Evolutionary conservation across 257 asterid species (phyloP).

Genomic region (Orobanche coerulescens): DNA sequence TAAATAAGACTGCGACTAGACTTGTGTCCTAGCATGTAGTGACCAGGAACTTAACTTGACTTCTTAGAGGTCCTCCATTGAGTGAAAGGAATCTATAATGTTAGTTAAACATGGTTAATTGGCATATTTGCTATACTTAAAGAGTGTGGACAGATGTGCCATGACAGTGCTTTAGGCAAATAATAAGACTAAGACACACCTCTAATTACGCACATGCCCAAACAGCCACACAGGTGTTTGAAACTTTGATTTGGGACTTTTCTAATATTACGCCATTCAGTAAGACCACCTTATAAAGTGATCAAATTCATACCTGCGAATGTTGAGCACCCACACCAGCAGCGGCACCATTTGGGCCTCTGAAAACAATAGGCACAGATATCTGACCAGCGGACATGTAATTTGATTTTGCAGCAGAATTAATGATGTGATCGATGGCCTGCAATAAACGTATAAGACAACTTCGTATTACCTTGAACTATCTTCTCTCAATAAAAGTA

Average conservation of each 20-base stretch:
- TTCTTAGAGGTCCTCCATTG: neutral
- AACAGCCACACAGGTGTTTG: neutral
- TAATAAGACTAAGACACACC: neutral
- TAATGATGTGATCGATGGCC: constrained; percentile 88
- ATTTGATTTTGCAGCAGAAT: constrained; percentile 87
- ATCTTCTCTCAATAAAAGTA: neutral
- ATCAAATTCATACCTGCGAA: constrained; percentile 54
- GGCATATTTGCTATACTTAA: too few species aligned
- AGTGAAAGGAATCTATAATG: too few species aligned
- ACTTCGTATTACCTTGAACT: neutral
- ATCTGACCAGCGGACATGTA: constrained; percentile 92
- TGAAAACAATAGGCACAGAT: constrained; percentile 70
- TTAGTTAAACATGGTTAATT: too few species aligned
- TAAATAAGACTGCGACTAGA: too few species aligned
- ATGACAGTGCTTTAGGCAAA: neutral
- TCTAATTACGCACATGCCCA: neutral
- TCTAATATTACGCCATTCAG: neutral
- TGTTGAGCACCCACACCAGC: constrained; percentile 97
- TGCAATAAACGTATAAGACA: constrained; percentile 26
- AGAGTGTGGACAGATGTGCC: neutral
- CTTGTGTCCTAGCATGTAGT: neutral
- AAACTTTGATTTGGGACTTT: too few species aligned
- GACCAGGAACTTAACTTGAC: neutral
- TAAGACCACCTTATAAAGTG: neutral
- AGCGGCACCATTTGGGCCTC: constrained; percentile 98